Conservation (phyloP, 2,329 filamentous ascomycete species). For the Coniella vitis region DNA sequence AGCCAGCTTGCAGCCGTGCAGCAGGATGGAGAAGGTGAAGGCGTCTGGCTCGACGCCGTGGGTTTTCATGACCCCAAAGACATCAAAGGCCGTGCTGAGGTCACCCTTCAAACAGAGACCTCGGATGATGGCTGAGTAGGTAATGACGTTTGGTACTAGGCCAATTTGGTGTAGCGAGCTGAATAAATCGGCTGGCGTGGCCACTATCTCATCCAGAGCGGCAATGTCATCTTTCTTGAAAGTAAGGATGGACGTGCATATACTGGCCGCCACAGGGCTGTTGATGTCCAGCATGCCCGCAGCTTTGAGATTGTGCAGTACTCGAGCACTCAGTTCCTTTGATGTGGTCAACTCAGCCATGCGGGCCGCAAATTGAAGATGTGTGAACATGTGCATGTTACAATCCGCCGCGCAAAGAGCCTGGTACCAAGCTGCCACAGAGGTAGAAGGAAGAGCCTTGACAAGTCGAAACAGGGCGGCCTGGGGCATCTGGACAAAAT, state of each 20-base stretch:
- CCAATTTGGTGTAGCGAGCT: constrained; percentile 52
- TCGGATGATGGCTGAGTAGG: constrained; percentile 61
- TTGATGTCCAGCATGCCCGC: constrained; percentile 38
- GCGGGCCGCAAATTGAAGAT: constrained; percentile 39
- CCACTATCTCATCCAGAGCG: constrained; percentile 24
- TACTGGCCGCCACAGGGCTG: constrained; percentile 39
- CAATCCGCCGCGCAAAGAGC: constrained; percentile 25
- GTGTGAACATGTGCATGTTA: constrained; percentile 35
- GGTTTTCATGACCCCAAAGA: constrained; percentile 56
- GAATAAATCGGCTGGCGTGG: constrained; percentile 48
- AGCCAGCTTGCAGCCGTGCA: constrained; percentile 60
- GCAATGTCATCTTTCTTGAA: constrained; percentile 25
- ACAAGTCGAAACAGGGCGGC: constrained; percentile 25
- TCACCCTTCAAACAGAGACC: constrained; percentile 64
- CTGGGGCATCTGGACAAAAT: constrained; percentile 30
- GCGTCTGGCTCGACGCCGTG: constrained; percentile 56
- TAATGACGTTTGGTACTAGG: constrained; percentile 53
- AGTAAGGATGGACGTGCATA: constrained; percentile 54
- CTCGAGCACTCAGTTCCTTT: constrained; percentile 36
- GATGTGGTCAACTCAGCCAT: constrained; percentile 33
- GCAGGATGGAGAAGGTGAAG: constrained; percentile 61
- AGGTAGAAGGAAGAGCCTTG: constrained; percentile 14
- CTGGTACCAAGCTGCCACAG: constrained; percentile 28
- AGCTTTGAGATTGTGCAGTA: constrained; percentile 32
- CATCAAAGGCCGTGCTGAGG: constrained; percentile 53